Conservation (phyloP, 805 yeast genomes). For the Myxozyma melibiosi region DNA sequence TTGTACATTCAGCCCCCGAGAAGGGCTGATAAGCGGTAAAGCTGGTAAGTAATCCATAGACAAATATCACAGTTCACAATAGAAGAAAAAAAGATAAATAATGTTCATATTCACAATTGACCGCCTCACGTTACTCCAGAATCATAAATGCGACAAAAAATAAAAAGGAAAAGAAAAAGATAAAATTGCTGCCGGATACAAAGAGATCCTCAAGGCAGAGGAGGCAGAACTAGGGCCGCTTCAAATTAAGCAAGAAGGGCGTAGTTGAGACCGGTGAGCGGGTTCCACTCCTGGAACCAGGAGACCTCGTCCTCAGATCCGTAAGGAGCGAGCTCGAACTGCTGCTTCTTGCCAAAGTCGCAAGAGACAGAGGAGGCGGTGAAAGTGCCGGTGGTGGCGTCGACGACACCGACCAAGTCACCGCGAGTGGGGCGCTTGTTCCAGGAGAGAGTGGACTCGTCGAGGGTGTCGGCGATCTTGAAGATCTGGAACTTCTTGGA, state of each 20-base stretch:
- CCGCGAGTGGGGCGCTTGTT: conserved; percentile 24
- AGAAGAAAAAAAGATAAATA: too few species aligned
- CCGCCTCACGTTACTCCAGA: too few species aligned
- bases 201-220: too few species aligned
- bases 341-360: conserved; percentile 28
- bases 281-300: conserved; percentile 28
- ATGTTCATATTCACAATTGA: too few species aligned
- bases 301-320: conserved; percentile 14
- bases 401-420: conserved; percentile 17
- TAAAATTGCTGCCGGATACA: too few species aligned
- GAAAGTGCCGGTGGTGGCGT: conserved; percentile 25
- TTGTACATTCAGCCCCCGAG: too few species aligned
- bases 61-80: too few species aligned
- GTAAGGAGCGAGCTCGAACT: conserved; percentile 25
- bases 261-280: conserved; percentile 24
- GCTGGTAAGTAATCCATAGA: too few species aligned
- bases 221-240: conserved; percentile 12
- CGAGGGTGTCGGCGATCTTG: conserved; percentile 7
- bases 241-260: conserved; percentile 8
- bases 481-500: conserved; percentile 21
- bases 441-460: conserved; percentile 23
- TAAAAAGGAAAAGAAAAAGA: too few species aligned
- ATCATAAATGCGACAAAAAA: too few species aligned
- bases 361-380: conserved; percentile 21
- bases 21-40: too few species aligned